These are phyloP conservation scores for Dothistroma septosporum DNA, from an alignment of 2,329 filamentous ascomycete species.

Conservation along the genomic window DNA sequence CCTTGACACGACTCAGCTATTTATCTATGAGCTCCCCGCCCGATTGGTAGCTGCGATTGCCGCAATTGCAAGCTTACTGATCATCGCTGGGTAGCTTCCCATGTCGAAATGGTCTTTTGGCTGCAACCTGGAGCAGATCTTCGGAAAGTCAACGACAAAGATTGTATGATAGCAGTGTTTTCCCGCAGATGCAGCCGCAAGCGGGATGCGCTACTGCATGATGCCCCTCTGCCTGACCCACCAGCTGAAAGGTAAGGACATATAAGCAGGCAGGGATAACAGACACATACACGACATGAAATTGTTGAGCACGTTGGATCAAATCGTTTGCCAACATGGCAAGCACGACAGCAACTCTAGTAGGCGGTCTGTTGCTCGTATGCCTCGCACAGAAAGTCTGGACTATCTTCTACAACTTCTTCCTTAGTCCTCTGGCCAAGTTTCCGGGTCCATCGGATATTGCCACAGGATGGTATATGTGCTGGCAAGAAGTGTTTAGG, in stretches of 20 bases:
- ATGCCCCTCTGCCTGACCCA: background rate
- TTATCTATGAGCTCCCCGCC: background rate
- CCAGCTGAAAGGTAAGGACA: background rate
- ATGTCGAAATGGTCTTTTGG: background rate
- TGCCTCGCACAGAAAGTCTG: slow-evolving; percentile 5
- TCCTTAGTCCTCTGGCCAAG: slow-evolving; percentile 11
- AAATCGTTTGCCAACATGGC: background rate
- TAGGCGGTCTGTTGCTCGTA: slow-evolving; percentile 5
- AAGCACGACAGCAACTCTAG: slow-evolving; percentile 2
- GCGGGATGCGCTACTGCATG: slow-evolving; percentile 3
- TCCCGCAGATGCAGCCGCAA: background rate
- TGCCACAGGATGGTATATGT: slow-evolving; percentile 17
- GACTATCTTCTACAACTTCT: slow-evolving; percentile 10
- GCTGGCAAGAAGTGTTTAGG: slow-evolving; percentile 11
- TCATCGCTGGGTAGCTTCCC: background rate
- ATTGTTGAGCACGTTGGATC: background rate
- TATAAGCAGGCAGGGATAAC: background rate
- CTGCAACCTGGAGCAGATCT: background rate
- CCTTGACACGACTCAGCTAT: no score
- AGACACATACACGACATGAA: background rate
- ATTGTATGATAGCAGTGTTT: no score
- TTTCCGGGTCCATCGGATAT: slow-evolving; percentile 12
- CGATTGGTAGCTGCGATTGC: background rate
- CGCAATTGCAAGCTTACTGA: background rate
- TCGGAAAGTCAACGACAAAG: background rate